Evolutionary conservation across 257 asterid species (phyloP), one percentile per base, ranked within the genome.

Genomic region (Lycium barbarum): DNA sequence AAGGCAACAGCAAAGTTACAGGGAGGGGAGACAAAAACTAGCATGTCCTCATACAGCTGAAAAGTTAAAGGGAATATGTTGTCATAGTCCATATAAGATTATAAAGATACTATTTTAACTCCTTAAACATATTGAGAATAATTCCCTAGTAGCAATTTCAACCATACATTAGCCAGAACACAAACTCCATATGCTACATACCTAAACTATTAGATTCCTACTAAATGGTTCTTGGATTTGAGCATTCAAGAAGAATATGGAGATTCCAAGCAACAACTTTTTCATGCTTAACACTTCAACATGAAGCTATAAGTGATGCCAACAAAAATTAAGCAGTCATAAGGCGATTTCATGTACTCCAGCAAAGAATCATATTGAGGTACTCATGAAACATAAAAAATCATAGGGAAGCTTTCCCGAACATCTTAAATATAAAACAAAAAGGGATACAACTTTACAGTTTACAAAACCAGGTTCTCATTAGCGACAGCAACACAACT

Each of bases 381-480:
- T 73, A 47, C 59, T 73, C 15, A 45, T n/a, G 17, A 72, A 72
- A 72, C 57, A 43, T 47, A 43, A 43, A 49, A 18, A 18, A 5
- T 82, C 18, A 63, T 12, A 26, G 7, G 14, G 58, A 81, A 82
- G n/a, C 40, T 55, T 65, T 80, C 2, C 38, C 7, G 2, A 47
- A 36, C 22, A 82, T 47, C 33, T 26, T 63, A 65, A 62, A 55
- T 53, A 40, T 38, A 51, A 54, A 74, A 81, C 59, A 86, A 78
- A 84, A 47, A 57, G 58, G 45, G 71, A 51, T 14, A 83, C 54
- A 81, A 66, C 57, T 5, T 65, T 13, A 81, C 4, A 82, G 81
- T 71, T 58, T 20, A 66, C 51, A 38, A 83, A 61, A 63, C 35
- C 82, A 85, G 14, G 20, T 49, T 22, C 81, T 10, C 40, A 12